phyloP scores from a whole-genome alignment of 768 basidiomycete species.

The Tylopilus sp. region DNA sequence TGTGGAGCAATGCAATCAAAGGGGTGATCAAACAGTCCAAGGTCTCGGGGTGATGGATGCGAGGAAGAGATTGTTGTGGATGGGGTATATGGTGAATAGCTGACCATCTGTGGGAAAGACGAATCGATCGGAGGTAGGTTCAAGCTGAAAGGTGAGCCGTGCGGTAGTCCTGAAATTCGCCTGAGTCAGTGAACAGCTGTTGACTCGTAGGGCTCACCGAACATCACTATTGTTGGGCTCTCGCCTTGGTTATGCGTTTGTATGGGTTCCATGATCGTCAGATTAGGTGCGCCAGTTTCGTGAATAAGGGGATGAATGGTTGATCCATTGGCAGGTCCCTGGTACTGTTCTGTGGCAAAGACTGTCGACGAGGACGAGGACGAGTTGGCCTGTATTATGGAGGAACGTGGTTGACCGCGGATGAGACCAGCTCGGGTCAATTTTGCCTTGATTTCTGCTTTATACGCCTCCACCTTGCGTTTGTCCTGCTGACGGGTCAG shows the following conservation, averaged over 20 bases:
- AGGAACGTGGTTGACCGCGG: conserved; percentile 73
- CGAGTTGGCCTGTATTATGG: conserved; percentile 39
- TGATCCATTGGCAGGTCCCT: conserved; percentile 20
- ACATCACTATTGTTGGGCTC: conserved; percentile 26
- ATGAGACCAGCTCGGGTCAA: conserved; percentile 75
- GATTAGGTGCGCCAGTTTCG: conserved; percentile 19
- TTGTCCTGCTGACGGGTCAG: conserved; percentile 58
- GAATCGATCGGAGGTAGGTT: conserved; percentile 27
- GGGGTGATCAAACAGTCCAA: conserved; percentile 29
- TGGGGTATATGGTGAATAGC: conserved; percentile 34
- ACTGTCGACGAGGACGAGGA: conserved; percentile 30
- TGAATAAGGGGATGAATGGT: conserved; percentile 18
- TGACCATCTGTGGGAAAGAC: conserved; percentile 25
- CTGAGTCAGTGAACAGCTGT: conserved; percentile 10
- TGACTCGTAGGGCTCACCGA: conserved; percentile 19
- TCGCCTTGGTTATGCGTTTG: conserved; percentile 17
- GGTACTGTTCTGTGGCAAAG: conserved; percentile 31
- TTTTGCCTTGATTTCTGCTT: conserved; percentile 80
- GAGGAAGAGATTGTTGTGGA: conserved; percentile 32
- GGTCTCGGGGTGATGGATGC: conserved; percentile 33
- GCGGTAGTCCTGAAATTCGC: conserved; percentile 19
- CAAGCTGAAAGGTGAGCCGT: conserved; percentile 31
- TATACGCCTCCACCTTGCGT: conserved; percentile 76
- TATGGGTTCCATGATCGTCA: conserved; percentile 21
- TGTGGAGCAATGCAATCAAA: conserved; percentile 35